Evolutionary conservation across 148 eudicot genomes (phyloP).

Genomic region (Nepenthes mirabilis): DNA sequence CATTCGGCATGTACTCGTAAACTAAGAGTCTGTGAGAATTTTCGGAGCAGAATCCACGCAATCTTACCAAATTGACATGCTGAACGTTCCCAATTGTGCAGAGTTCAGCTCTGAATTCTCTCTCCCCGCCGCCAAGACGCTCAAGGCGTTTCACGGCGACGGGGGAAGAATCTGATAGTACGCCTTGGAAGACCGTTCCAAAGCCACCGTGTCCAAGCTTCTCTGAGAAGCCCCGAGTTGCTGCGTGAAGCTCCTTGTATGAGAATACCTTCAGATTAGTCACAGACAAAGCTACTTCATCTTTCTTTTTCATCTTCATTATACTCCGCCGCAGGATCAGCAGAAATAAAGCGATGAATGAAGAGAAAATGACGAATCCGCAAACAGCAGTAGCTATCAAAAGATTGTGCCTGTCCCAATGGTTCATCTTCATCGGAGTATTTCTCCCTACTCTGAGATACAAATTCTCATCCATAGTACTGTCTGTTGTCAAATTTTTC

Average conservation of each 20-base stretch:
- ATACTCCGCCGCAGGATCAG: slow-evolving; percentile 24
- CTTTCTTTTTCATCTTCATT: slow-evolving; percentile 22
- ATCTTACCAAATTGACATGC: slow-evolving; percentile 71
- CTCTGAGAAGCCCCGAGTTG: slow-evolving; percentile 66
- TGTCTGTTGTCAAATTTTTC: slow-evolving; percentile 36
- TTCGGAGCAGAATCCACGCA: slow-evolving; percentile 70
- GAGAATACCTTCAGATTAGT: slow-evolving; percentile 62
- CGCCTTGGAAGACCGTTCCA: slow-evolving; percentile 57
- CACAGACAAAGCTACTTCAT: slow-evolving; percentile 30
- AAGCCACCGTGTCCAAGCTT: slow-evolving; percentile 83
- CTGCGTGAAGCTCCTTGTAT: slow-evolving; percentile 63
- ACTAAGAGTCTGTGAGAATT: slow-evolving; percentile 50
- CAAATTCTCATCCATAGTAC: slow-evolving; percentile 22
- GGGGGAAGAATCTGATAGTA: slow-evolving; percentile 21
- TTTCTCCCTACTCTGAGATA: slow-evolving; percentile 33
- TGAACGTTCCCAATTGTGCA: slow-evolving; percentile 78
- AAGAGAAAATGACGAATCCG: slow-evolving; percentile 17
- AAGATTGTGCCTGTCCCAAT: background rate
- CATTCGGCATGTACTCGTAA: slow-evolving; percentile 77
- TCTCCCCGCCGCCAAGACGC: slow-evolving; percentile 61
- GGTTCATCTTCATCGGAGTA: slow-evolving; percentile 13
- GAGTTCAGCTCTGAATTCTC: slow-evolving; percentile 75
- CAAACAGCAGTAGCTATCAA: slow-evolving; percentile 18
- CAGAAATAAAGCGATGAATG: slow-evolving; percentile 11
- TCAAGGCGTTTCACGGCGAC: slow-evolving; percentile 78